Evolutionary conservation across 2,329 filamentous ascomycete species (phyloP).

Genomic region (Fusarium hainanense): DNA sequence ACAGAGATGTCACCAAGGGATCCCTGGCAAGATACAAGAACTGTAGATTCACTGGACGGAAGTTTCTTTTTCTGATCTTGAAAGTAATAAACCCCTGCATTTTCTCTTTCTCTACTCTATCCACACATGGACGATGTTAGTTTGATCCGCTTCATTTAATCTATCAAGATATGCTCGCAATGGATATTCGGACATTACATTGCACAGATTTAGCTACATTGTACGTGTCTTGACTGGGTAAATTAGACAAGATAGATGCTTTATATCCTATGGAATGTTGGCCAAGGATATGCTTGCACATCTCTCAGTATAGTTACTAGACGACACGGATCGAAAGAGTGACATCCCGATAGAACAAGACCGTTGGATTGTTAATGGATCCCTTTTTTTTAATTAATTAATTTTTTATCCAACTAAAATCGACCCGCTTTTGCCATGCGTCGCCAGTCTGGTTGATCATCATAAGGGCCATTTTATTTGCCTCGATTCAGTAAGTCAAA

Average conservation of each 20-base stretch:
- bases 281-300: background rate
- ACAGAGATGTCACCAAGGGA: background rate
- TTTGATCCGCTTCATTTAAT: background rate
- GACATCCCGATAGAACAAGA: slow-evolving; percentile 23
- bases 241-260: background rate
- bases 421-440: slow-evolving; percentile 33
- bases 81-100: background rate
- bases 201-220: background rate
- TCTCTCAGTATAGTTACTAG: background rate
- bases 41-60: background rate
- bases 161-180: background rate
- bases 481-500: background rate
- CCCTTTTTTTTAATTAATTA: background rate
- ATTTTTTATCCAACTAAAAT: background rate
- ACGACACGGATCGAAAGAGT: slow-evolving; percentile 9
- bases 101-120: background rate
- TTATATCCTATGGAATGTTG: background rate
- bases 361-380: slow-evolving; percentile 15
- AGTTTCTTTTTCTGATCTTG: slow-evolving; percentile 3
- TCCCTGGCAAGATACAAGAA: background rate
- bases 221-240: background rate
- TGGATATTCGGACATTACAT: background rate
- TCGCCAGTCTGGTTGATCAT: slow-evolving; percentile 8
- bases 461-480: slow-evolving; percentile 10
- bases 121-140: background rate